Conservation (phyloP, 225 moss, liverwort and hornwort species). For the Physcomitrellopsis africana region DNA sequence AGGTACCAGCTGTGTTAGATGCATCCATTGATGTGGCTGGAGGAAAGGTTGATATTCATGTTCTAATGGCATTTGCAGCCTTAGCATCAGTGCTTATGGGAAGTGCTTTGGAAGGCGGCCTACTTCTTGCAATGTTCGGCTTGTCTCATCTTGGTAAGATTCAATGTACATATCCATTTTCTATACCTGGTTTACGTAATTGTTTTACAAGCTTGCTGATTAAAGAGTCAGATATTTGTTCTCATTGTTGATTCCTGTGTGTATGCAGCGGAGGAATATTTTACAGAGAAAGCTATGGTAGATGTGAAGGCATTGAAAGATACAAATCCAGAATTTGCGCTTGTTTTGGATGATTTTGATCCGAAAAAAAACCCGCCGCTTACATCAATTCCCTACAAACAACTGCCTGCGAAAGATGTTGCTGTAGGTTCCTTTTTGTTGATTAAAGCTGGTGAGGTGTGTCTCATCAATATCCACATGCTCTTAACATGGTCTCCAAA, state of each 20-base stretch:
- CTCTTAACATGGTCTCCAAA: slow-evolving; percentile 4
- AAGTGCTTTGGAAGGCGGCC: slow-evolving; percentile 90
- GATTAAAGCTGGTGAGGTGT: slow-evolving; percentile 97
- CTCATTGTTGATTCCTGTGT: slow-evolving; percentile 30
- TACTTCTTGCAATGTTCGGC: slow-evolving; percentile 98
- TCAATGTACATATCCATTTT: neutral
- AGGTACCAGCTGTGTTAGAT: slow-evolving; percentile 93
- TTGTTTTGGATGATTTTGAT: slow-evolving; percentile 91
- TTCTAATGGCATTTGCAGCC: slow-evolving; percentile 97
- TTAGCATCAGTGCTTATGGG: slow-evolving; percentile 95
- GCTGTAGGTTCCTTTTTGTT: slow-evolving; percentile 81
- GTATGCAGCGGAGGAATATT: slow-evolving; percentile 90
- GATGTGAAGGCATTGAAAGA: slow-evolving; percentile 96
- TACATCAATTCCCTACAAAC: slow-evolving; percentile 67
- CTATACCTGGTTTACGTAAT: slow-evolving; percentile 7
- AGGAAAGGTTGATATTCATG: slow-evolving; percentile 92
- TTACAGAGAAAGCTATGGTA: slow-evolving; percentile 86
- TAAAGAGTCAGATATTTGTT: slow-evolving; percentile 2
- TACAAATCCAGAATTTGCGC: slow-evolving; percentile 90
- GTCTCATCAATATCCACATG: slow-evolving; percentile 26
- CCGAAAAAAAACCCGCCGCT: slow-evolving; percentile 62
- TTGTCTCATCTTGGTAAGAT: slow-evolving; percentile 90
- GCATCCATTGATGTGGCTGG: slow-evolving; percentile 90
- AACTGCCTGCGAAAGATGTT: slow-evolving; percentile 69
- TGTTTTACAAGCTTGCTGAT: neutral